Percentiles rank a stretch among this genome's conserved stretches.
Conservation (phyloP, 2,329 filamentous ascomycete species). For the Aspergillus sp. region DNA sequence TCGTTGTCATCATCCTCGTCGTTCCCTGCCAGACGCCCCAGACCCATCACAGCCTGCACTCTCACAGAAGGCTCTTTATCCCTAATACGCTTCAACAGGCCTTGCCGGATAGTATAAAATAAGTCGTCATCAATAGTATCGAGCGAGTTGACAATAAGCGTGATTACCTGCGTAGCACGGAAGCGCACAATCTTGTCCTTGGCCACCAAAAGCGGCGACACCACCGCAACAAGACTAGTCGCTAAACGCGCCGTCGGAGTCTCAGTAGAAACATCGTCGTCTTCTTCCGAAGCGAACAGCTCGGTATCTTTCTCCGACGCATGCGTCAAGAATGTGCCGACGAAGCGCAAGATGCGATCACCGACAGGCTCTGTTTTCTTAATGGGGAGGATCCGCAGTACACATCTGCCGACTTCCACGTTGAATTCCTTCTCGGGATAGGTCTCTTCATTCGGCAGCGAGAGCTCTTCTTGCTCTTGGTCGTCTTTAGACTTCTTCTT, state of each 20-base stretch:
- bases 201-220: conserved; percentile 68
- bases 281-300: conserved; percentile 54
- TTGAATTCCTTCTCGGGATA: conserved; percentile 86
- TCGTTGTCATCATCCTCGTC: conserved; percentile 62
- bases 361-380: conserved; percentile 89
- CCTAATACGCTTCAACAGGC: conserved; percentile 74
- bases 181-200: conserved; percentile 94
- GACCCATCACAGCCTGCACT: conserved; percentile 81
- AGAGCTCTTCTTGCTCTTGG: conserved; percentile 48
- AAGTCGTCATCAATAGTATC: conserved; percentile 88
- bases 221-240: conserved; percentile 62
- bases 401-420: conserved; percentile 72
- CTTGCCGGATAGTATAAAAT: conserved; percentile 73
- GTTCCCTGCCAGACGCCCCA: conserved; percentile 77
- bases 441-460: conserved; percentile 49
- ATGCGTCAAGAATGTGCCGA: conserved; percentile 77
- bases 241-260: conserved; percentile 78
- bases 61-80: conserved; percentile 93
- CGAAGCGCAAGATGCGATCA: conserved; percentile 76
- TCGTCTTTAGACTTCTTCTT: conserved; percentile 29
- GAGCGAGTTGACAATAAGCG: conserved; percentile 85
- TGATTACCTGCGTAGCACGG: conserved; percentile 79
- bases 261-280: conserved; percentile 66
- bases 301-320: conserved; percentile 62
- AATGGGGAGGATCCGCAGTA: conserved; percentile 73